Evolutionary conservation across 2,329 filamentous ascomycete genomes (phyloP).

Genomic region (Cytospora leucostoma): DNA sequence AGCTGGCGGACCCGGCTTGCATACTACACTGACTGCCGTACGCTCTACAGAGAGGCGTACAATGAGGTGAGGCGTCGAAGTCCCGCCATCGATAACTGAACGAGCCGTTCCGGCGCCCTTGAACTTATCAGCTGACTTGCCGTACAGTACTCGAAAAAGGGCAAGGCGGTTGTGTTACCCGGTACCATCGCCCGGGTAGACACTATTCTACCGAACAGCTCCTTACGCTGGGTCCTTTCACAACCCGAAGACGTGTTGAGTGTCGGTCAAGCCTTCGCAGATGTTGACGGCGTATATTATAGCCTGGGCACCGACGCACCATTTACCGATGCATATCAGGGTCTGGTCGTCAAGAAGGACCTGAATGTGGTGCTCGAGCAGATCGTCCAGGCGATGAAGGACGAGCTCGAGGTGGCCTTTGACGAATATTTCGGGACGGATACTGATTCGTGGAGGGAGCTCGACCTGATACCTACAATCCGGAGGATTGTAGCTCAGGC

Average conservation of each 20-base stretch:
- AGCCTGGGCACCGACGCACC: constrained; percentile 41
- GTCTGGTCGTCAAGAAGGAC: constrained; percentile 39
- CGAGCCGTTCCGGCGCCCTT: background rate
- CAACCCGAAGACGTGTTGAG: constrained; percentile 44
- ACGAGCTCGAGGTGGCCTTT: constrained; percentile 39
- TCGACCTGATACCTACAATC: constrained; percentile 35
- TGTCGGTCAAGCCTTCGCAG: constrained; percentile 39
- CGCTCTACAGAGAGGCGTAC: constrained; percentile 37
- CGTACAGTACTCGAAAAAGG: constrained; percentile 44
- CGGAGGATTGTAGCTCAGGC: constrained; percentile 38
- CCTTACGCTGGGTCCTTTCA: constrained; percentile 42
- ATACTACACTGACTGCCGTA: constrained; percentile 37
- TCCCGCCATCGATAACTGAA: background rate
- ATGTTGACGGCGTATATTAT: constrained; percentile 42
- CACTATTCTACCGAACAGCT: constrained; percentile 41
- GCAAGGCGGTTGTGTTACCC: constrained; percentile 44
- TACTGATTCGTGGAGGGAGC: constrained; percentile 38
- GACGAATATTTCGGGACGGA: constrained; percentile 40
- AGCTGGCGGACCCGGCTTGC: constrained; percentile 35
- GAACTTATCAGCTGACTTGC: background rate
- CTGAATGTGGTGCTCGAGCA: constrained; percentile 40
- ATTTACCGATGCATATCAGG: constrained; percentile 41
- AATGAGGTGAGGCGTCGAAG: constrained; percentile 31
- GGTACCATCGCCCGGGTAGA: constrained; percentile 39
- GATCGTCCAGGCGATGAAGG: constrained; percentile 38